Percentiles rank a stretch among this genome's conserved stretches.
Evolutionary conservation across 768 basidiomycete genomes (phyloP).

Genomic region (Tylopilus sp.): DNA sequence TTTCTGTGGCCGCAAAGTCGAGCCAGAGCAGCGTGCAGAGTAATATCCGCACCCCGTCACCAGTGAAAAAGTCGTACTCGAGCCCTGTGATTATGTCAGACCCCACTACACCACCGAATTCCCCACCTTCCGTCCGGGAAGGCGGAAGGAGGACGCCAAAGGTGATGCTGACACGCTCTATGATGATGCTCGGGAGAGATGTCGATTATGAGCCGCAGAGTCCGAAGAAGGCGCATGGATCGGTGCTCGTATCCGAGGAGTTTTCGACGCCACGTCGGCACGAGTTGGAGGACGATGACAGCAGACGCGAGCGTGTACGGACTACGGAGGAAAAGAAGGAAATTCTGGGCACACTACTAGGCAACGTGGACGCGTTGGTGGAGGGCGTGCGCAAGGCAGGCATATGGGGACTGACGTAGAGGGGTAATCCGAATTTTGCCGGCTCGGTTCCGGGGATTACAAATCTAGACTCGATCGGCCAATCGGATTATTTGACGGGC

Average conservation of each 20-base stretch:
- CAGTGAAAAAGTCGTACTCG: slow-evolving; percentile 37
- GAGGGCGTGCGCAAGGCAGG: slow-evolving; percentile 84
- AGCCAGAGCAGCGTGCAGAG: slow-evolving; percentile 24
- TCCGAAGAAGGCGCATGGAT: slow-evolving; percentile 52
- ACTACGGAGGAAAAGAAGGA: slow-evolving; percentile 84
- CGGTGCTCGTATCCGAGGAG: slow-evolving; percentile 30
- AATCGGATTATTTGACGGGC: neutral
- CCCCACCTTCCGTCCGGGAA: slow-evolving; percentile 28
- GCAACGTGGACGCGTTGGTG: slow-evolving; percentile 88
- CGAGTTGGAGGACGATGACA: slow-evolving; percentile 9
- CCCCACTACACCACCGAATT: slow-evolving; percentile 20
- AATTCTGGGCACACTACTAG: slow-evolving; percentile 75
- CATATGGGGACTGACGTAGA: slow-evolving; percentile 71
- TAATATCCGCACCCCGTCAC: slow-evolving; percentile 37
- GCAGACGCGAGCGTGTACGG: slow-evolving; percentile 27
- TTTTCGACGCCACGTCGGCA: slow-evolving; percentile 8
- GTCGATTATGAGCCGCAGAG: slow-evolving; percentile 73
- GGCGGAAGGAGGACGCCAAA: slow-evolving; percentile 17
- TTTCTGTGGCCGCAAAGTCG: slow-evolving; percentile 39
- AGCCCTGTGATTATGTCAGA: slow-evolving; percentile 15
- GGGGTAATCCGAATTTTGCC: neutral
- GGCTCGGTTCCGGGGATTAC: neutral
- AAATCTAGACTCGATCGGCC: neutral
- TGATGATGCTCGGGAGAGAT: slow-evolving; percentile 67
- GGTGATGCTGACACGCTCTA: slow-evolving; percentile 37